Conservation (phyloP, 208 protist genomes). For the Crithidia acanthocephali region DNA sequence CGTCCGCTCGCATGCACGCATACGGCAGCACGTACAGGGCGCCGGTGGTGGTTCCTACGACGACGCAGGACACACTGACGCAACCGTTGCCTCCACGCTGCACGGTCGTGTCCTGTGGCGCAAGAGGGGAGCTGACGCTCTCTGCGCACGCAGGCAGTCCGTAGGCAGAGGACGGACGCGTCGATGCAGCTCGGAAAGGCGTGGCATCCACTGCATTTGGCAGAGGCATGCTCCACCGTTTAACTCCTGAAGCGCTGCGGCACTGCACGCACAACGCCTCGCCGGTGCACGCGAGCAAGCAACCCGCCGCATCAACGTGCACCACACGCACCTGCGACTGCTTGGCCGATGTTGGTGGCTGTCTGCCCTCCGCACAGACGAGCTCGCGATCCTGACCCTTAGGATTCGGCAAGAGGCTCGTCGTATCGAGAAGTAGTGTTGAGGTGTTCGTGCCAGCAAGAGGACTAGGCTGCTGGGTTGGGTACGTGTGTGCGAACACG, state of each 20-base stretch:
- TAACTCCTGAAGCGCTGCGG: background rate
- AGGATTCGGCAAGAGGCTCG: no score
- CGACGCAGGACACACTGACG: background rate
- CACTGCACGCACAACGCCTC: constrained; percentile 15
- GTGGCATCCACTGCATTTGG: background rate
- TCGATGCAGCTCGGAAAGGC: no score
- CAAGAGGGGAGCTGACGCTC: background rate
- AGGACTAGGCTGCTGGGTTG: no score
- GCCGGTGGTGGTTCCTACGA: constrained; percentile 27
- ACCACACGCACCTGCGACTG: constrained; percentile 27
- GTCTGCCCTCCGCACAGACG: background rate
- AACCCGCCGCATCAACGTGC: constrained; percentile 25
- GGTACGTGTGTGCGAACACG: constrained; percentile 31
- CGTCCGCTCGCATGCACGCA: background rate
- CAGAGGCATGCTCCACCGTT: constrained; percentile 13
- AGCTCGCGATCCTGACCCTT: no score
- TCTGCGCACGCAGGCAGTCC: constrained; percentile 4
- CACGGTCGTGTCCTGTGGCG: background rate
- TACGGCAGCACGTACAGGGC: constrained; percentile 18
- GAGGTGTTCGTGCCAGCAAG: background rate
- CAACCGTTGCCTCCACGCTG: background rate
- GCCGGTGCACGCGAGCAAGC: constrained; percentile 24
- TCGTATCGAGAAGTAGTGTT: no score
- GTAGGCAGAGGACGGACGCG: background rate
- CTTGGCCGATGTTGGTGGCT: background rate